These are phyloP conservation scores for Fomitopsis schrenkii DNA, from an alignment of 1,284 basidiomycete genomes.

Conservation along the genomic window DNA sequence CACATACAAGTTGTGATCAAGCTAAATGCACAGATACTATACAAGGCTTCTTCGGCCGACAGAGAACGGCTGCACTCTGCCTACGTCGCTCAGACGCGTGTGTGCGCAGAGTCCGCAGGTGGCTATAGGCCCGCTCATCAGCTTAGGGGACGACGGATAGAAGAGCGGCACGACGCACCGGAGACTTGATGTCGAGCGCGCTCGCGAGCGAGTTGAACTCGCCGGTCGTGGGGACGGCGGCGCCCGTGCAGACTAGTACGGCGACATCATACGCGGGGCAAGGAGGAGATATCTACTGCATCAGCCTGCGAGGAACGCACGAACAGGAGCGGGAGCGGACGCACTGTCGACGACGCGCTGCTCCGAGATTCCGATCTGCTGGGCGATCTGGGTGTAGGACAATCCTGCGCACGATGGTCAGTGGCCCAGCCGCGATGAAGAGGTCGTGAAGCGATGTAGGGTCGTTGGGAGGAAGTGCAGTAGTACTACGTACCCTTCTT, in stretches of 20 bases:
- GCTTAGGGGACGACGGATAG: not conserved
- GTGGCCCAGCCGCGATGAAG: not conserved
- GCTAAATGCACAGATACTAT: not conserved
- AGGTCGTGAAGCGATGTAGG: not conserved
- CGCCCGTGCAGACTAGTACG: constrained; percentile 49
- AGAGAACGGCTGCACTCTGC: not conserved
- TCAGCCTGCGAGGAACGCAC: not conserved
- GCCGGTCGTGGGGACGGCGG: constrained; percentile 35
- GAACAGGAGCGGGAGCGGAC: constrained; percentile 12
- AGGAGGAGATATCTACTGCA: not conserved
- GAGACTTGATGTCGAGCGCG: constrained; percentile 38
- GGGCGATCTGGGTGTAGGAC: constrained; percentile 45
- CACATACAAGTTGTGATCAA: no score
- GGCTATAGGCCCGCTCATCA: constrained; percentile 7
- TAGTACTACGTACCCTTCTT: constrained; percentile 37
- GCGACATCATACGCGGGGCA: not conserved
- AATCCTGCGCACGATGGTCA: constrained; percentile 33
- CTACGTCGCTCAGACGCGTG: constrained; percentile 1
- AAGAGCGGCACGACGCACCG: constrained; percentile 27
- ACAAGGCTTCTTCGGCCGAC: not conserved
- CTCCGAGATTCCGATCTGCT: constrained; percentile 34
- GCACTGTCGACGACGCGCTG: constrained; percentile 50
- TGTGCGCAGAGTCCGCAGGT: constrained; percentile 19
- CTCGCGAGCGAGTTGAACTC: constrained; percentile 52
- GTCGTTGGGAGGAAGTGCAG: not conserved